Conservation (phyloP, 169 alveolate species). For the Plasmodium coatneyi region DNA sequence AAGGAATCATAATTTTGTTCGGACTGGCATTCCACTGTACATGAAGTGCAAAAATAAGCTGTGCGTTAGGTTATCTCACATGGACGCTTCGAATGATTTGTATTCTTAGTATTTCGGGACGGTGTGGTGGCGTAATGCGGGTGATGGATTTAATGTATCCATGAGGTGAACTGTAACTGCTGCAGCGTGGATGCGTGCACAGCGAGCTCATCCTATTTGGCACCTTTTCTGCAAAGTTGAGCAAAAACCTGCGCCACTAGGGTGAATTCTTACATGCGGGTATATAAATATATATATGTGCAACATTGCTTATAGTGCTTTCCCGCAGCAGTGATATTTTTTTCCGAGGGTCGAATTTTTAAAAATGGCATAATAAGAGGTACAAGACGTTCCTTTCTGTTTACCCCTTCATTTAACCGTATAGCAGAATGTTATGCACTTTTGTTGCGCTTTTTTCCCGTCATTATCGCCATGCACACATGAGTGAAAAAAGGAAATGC, state of each 20-base stretch:
- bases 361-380: not conserved
- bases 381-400: not conserved
- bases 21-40: constrained; percentile 26
- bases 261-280: not conserved
- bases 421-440: not conserved
- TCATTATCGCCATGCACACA: not conserved
- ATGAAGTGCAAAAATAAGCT: constrained; percentile 72
- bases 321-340: constrained; percentile 1
- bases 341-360: not conserved
- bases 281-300: not conserved
- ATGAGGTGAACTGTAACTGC: not conserved
- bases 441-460: not conserved
- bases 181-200: not conserved
- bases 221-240: not conserved
- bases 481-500: not conserved
- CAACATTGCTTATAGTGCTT: not conserved
- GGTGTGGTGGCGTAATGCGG: not conserved
- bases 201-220: not conserved
- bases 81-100: constrained; percentile 46
- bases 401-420: not conserved
- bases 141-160: not conserved
- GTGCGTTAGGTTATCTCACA: constrained; percentile 70
- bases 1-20: constrained; percentile 24
- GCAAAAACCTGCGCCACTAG: not conserved
- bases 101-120: constrained; percentile 15